These are phyloP conservation scores for Graphilbum fragrans DNA, from an alignment of 2,329 filamentous ascomycete genomes.

Conservation along the genomic window DNA sequence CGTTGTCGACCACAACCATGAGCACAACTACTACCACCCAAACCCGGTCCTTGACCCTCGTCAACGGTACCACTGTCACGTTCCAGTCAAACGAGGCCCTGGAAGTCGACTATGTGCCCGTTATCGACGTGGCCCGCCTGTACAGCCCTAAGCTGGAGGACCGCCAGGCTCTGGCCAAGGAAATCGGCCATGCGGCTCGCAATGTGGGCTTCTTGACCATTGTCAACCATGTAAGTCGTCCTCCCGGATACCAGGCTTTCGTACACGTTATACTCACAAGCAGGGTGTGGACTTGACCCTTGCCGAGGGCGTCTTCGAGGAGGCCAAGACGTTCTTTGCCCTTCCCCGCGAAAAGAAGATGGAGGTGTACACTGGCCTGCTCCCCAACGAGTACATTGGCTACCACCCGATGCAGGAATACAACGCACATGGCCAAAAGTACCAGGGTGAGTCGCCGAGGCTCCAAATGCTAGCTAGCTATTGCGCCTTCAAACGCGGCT, in stretches of 20 bases:
- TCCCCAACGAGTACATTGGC: conserved; percentile 21
- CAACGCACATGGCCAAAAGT: conserved; percentile 25
- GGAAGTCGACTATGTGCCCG: conserved; percentile 20
- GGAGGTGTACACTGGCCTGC: conserved; percentile 28
- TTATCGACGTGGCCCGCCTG: conserved; percentile 30
- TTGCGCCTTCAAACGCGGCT: not conserved
- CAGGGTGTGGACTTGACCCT: conserved; percentile 17
- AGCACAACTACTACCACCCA: not conserved
- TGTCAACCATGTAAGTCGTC: conserved; percentile 16
- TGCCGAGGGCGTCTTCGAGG: conserved; percentile 19
- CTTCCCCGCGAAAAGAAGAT: conserved; percentile 31
- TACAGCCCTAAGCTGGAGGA: conserved; percentile 21
- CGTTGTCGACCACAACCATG: not conserved
- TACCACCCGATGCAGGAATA: conserved; percentile 24
- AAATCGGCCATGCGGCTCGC: conserved; percentile 26
- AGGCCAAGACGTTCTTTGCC: conserved; percentile 28
- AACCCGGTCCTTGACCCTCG: conserved; percentile 11
- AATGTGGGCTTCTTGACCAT: conserved; percentile 33
- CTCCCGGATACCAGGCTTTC: not conserved
- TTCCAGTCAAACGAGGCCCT: conserved; percentile 15
- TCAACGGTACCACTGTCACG: conserved; percentile 13
- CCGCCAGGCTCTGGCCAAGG: conserved; percentile 23
- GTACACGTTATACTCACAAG: conserved; percentile 1
- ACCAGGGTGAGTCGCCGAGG: conserved; percentile 14
- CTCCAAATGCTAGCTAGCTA: not conserved